These are phyloP conservation scores for Amesomyces nigricolor DNA, from an alignment of 2,329 filamentous ascomycete species.

Conservation along the genomic window DNA sequence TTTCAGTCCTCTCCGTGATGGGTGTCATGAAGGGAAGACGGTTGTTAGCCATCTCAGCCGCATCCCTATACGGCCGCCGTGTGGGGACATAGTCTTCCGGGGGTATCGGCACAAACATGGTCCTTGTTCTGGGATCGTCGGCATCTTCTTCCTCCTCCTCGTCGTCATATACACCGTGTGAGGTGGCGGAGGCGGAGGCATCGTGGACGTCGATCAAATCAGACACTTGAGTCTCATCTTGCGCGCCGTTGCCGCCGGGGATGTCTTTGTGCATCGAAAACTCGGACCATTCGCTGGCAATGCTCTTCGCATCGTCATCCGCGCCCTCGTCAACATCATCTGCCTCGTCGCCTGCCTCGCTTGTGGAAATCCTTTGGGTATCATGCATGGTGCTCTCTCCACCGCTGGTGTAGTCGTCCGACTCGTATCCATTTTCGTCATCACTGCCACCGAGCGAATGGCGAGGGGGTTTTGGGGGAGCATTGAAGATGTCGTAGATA, in stretches of 20 bases:
- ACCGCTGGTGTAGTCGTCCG: conserved; percentile 76
- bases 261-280: conserved; percentile 71
- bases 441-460: conserved; percentile 40
- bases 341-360: conserved; percentile 37
- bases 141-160: conserved; percentile 28
- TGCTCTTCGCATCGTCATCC: conserved; percentile 53
- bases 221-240: conserved; percentile 37
- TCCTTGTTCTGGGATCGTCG: conserved; percentile 48
- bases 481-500: conserved; percentile 95
- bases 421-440: conserved; percentile 65
- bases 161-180: not conserved
- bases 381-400: conserved; percentile 74
- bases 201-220: conserved; percentile 37
- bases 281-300: conserved; percentile 77
- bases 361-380: conserved; percentile 48
- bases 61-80: conserved; percentile 73
- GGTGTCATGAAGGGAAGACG: conserved; percentile 97
- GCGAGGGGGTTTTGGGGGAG: conserved; percentile 54
- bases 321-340: conserved; percentile 35
- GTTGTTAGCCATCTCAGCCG: conserved; percentile 75
- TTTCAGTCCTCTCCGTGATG: conserved; percentile 92
- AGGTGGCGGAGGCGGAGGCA: conserved; percentile 14
- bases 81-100: conserved; percentile 83
- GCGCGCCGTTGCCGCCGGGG: conserved; percentile 39
- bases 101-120: conserved; percentile 69